These are phyloP conservation scores for Phytophthora europaea DNA, from an alignment of 352 stramenopile genomes.

Conservation along the genomic window DNA sequence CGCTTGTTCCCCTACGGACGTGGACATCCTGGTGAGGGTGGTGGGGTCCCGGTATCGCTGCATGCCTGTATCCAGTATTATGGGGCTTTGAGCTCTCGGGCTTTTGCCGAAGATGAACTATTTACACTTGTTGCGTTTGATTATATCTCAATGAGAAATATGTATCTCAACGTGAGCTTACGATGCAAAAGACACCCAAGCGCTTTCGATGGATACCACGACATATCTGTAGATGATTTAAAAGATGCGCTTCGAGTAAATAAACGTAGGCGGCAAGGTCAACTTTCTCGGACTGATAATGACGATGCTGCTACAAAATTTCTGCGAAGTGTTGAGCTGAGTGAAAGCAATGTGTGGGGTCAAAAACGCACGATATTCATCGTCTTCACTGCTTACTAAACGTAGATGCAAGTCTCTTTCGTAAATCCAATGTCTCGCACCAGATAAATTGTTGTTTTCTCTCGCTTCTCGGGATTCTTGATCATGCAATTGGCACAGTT, in stretches of 20 bases:
- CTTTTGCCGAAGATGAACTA: not conserved
- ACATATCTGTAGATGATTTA: not conserved
- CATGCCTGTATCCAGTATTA: not conserved
- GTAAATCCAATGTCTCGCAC: not conserved
- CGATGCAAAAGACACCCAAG: not conserved
- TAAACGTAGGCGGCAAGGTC: not conserved
- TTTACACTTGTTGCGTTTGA: constrained; percentile 1
- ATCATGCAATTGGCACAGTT: not conserved
- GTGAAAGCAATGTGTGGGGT: not conserved
- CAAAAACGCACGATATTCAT: not conserved
- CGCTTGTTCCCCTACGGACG: not conserved
- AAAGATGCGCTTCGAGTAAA: not conserved
- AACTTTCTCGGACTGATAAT: not conserved
- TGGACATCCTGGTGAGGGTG: not conserved
- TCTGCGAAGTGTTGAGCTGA: not conserved
- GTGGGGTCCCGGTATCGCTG: not conserved
- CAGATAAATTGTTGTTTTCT: not conserved
- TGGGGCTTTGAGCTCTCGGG: not conserved
- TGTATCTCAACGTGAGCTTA: not conserved
- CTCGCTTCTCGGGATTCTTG: not conserved
- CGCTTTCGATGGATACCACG: not conserved
- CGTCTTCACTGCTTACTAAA: not conserved
- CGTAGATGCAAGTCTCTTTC: not conserved
- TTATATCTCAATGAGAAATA: not conserved
- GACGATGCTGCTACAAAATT: not conserved